Base-by-base conservation (phyloP, 2,329 filamentous ascomycete species). In the Graphilbum fragrans region DNA sequence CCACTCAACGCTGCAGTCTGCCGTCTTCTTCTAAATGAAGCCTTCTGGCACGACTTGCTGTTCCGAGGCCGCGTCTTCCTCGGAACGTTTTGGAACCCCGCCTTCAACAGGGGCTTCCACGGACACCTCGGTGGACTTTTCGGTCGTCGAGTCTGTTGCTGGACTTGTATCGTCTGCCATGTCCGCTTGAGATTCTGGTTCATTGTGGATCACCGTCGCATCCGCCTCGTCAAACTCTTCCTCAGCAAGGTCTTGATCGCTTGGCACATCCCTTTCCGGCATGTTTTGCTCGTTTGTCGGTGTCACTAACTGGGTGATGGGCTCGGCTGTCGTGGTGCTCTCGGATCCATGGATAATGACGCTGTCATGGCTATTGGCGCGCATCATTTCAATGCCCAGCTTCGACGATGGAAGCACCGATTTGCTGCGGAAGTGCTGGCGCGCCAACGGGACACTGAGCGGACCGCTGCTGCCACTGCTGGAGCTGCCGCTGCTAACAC, bases 361-460 rank as follows among this genome's bases (percentile, higher is more conserved):
- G 54, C 88, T 94, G 38, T 93, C 90, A 52, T 90, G 82, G 55
- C 86, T 94, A 58, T 94, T 94, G 18, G 90, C 93, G 37, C 90
- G 79, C 86, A 95, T 90, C 90, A 96, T 95, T 59, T 96, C 90
- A 38, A 87, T 92, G 2, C 87, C 87, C 2, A 96, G 73, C 59
- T 94, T 95, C 1, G 87, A 94, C 41, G 82, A 84, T 12, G 83
- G 81, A 20, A 84, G 70, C 31, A 69, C 67, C 16, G 65, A 62
- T 49, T 78, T 77, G 45, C 63, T 66, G 31, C 73, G 66, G 33
- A 65, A 58, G 59, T 82, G 61, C 63, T 58, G 55, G 2, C 51
- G 23, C 22, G 47, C 60, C 60, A 46, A 65, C 67, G 45, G 61
- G 59, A 51, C 66, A 18, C 41, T 32, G 7, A 21, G 16, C 12